Evolutionary conservation across 2,329 filamentous ascomycete species (phyloP), one percentile per base, ranked within the genome.

Genomic region (Clarireedia paspali): DNA sequence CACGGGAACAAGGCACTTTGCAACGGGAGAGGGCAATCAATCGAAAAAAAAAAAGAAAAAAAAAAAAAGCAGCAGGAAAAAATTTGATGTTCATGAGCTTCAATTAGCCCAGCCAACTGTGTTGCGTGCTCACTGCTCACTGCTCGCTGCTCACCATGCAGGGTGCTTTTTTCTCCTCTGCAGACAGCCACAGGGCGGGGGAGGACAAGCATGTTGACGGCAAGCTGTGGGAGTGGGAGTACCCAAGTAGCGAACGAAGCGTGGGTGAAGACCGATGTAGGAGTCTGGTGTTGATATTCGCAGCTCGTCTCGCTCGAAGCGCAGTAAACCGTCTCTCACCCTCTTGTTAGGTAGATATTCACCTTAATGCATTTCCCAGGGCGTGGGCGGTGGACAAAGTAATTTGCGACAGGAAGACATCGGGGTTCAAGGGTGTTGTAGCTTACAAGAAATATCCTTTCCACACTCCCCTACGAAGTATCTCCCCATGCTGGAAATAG

Each of bases 181-280:
- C 50, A 47, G 26, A 30, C 30, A 30, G 50, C 42, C 42, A 38
- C 30, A 46, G 23, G n/a, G 24, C 15, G 27, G 23, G 46, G 46
- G n/a, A 20, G 30, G 30, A 47, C 50, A 53, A 47, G 50, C 50
- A 53, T 53, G 51, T 47, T 53, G 51, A 53, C 30, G 51, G 30
- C 30, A 53, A 39, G 15, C 30, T 17, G 34, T 36, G 30, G 26
- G 30, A n/a, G 24, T 14, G 9, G 15, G 20, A 12, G 51, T n/a
- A n/a, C n/a, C n/a, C n/a, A n/a, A n/a, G n/a, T n/a, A n/a, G n/a
- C n/a, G n/a, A n/a, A n/a, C n/a, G n/a, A n/a, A n/a, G n/a, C n/a
- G n/a, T 48, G 51, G 50, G 51, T 48, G 51, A 53, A 38, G 39
- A 47, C 40, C 7, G 42, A 20, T 30, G 7, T 10, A 30, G 27